These are phyloP conservation scores for Xerocomus nothofagi DNA, from an alignment of 1,284 basidiomycete genomes.

Conservation along the genomic window DNA sequence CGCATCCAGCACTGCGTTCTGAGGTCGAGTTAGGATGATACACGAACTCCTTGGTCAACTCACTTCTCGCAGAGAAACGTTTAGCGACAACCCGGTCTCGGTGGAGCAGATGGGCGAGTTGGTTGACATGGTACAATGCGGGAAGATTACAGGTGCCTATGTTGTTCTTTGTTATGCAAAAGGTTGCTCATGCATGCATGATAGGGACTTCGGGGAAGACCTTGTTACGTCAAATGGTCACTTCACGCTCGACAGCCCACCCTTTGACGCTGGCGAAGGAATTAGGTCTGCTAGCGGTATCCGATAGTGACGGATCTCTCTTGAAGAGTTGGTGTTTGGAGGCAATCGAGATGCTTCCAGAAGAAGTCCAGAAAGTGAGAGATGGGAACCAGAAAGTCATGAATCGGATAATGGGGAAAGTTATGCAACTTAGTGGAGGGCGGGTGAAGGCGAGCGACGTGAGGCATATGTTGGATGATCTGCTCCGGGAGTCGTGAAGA, in stretches of 20 bases:
- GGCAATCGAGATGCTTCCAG: constrained; percentile 68
- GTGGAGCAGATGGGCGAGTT: constrained; percentile 71
- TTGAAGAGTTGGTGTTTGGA: constrained; percentile 57
- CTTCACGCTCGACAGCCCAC: constrained; percentile 40
- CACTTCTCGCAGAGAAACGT: constrained; percentile 56
- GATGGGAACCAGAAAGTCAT: constrained; percentile 81
- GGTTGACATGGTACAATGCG: constrained; percentile 71
- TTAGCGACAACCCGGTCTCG: constrained; percentile 63
- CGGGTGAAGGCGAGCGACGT: constrained; percentile 66
- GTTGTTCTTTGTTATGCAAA: not conserved
- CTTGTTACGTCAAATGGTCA: constrained; percentile 64
- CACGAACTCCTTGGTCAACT: constrained; percentile 85
- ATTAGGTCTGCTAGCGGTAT: constrained; percentile 43
- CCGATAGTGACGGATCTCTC: constrained; percentile 32
- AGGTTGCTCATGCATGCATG: constrained; percentile 3
- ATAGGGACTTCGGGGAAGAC: constrained; percentile 71
- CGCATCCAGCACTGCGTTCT: not conserved
- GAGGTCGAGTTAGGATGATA: constrained; percentile 62
- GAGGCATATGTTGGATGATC: constrained; percentile 45
- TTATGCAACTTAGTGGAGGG: constrained; percentile 85
- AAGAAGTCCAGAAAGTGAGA: constrained; percentile 69
- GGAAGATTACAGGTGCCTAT: constrained; percentile 63
- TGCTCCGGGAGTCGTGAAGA: constrained; percentile 35
- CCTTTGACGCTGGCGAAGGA: constrained; percentile 49
- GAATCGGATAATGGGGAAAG: constrained; percentile 85